phyloP scores from a whole-genome alignment of 2,329 filamentous ascomycete genomes.

The Penicillium sp. region DNA sequence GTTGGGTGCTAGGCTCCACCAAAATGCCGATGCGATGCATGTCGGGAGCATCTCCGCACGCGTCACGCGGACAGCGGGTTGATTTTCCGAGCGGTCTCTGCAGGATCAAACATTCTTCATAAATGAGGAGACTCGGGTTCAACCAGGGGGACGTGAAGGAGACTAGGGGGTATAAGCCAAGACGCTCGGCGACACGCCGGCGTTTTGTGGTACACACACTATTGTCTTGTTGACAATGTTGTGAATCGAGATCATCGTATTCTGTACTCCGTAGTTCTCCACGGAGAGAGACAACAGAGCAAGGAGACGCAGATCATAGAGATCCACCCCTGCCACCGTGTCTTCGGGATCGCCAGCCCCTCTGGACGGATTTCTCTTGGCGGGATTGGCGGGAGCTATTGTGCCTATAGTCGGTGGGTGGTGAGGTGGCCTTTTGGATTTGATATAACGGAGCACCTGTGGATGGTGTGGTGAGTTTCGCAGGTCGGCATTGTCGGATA shows the following conservation, averaged over 20 bases:
- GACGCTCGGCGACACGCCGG: neutral
- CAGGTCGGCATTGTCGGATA: neutral
- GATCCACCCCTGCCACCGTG: conserved; percentile 1
- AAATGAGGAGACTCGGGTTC: neutral
- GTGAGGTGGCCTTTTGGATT: neutral
- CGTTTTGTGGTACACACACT: neutral
- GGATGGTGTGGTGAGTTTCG: neutral
- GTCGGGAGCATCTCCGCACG: neutral
- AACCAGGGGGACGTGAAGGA: neutral
- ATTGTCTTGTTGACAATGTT: neutral
- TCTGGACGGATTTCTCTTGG: neutral
- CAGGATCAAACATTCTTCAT: neutral
- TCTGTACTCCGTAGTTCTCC: conserved; percentile 1
- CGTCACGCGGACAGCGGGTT: conserved; percentile 1
- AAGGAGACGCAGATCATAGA: neutral
- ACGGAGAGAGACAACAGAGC: neutral
- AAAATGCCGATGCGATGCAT: conserved; percentile 2
- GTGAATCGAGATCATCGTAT: neutral
- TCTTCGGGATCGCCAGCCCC: neutral
- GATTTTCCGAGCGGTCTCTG: neutral
- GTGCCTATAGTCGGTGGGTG: neutral
- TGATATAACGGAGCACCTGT: neutral
- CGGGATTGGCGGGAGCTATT: neutral
- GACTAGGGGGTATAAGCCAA: neutral
- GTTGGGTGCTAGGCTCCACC: neutral